phyloP scores from a whole-genome alignment of 768 basidiomycete genomes.

The Tremella yokohamensis region DNA sequence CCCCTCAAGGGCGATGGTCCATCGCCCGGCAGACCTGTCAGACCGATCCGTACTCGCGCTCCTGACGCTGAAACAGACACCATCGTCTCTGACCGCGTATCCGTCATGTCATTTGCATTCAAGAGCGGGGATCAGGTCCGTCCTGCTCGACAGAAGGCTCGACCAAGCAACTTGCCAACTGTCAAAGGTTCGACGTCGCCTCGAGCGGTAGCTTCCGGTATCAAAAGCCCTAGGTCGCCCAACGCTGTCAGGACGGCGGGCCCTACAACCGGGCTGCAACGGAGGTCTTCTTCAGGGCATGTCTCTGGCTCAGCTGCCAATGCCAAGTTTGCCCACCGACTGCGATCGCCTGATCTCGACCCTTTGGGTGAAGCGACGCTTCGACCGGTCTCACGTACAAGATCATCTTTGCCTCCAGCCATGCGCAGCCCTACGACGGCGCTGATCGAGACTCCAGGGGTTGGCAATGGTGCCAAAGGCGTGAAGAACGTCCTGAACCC shows the following conservation, averaged over 20 bases:
- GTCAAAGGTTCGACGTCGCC: constrained; percentile 48
- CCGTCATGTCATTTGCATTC: constrained; percentile 46
- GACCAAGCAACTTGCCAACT: background rate
- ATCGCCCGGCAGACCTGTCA: constrained; percentile 64
- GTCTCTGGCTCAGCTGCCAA: constrained; percentile 53
- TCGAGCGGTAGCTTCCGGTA: constrained; percentile 30
- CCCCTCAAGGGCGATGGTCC: constrained; percentile 60
- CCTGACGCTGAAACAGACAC: constrained; percentile 59
- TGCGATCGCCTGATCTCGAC: constrained; percentile 62
- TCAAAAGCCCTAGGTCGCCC: constrained; percentile 58
- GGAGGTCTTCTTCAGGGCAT: constrained; percentile 18
- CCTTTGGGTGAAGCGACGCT: constrained; percentile 10
- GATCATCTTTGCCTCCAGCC: constrained; percentile 36
- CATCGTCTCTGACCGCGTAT: constrained; percentile 37
- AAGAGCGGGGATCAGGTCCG: constrained; percentile 41
- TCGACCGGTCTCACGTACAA: constrained; percentile 17
- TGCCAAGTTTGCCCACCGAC: constrained; percentile 84
- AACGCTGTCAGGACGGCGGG: background rate
- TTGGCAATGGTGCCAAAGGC: background rate
- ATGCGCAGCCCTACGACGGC: constrained; percentile 14
- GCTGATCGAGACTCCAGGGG: background rate
- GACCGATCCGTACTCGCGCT: constrained; percentile 72
- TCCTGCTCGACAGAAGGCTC: constrained; percentile 13
- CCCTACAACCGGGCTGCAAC: constrained; percentile 9
- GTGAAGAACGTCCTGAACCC: constrained; percentile 2